Percentiles rank a stretch among this genome's conserved stretches.
These are phyloP conservation scores for Phytophthora kernoviae DNA, from an alignment of 352 stramenopile species.

Conservation along the genomic window DNA sequence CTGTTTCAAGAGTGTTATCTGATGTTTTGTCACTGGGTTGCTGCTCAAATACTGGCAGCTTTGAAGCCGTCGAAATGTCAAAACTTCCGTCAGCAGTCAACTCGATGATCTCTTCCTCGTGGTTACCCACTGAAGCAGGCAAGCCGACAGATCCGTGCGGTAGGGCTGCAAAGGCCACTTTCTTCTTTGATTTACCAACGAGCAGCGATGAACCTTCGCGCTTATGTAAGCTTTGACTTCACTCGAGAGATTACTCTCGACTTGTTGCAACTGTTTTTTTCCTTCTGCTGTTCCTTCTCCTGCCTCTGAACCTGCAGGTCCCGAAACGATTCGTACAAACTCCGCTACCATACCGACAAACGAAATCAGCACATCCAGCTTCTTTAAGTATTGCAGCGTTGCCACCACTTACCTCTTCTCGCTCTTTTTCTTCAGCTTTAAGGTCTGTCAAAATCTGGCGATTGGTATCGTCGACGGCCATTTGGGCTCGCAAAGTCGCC, in stretches of 20 bases:
- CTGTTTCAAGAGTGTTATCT: not conserved
- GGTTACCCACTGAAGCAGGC: conserved; percentile 5
- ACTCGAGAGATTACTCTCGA: not conserved
- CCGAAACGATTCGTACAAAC: conserved; percentile 80
- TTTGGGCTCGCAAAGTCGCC: conserved; percentile 76
- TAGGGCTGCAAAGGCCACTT: conserved; percentile 45
- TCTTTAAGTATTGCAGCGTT: not conserved
- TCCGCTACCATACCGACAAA: conserved; percentile 28
- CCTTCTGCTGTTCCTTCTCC: conserved; percentile 14
- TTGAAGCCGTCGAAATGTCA: conserved; percentile 34
- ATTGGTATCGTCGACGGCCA: conserved; percentile 80
- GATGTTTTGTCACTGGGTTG: conserved; percentile 4
- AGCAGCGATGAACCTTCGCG: not conserved
- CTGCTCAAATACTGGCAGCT: not conserved
- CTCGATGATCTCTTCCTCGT: conserved; percentile 46
- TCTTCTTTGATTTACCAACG: conserved; percentile 29
- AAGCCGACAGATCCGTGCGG: not conserved
- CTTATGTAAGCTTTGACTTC: not conserved
- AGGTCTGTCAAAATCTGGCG: conserved; percentile 73
- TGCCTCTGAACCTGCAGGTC: conserved; percentile 37
- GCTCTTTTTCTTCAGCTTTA: conserved; percentile 77
- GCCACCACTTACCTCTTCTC: conserved; percentile 60
- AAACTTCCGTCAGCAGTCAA: conserved; percentile 58
- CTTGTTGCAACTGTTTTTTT: not conserved
- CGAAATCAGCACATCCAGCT: not conserved